These are phyloP conservation scores for Fagus sylvatica DNA, from an alignment of 306 rosid genomes.

Conservation along the genomic window DNA sequence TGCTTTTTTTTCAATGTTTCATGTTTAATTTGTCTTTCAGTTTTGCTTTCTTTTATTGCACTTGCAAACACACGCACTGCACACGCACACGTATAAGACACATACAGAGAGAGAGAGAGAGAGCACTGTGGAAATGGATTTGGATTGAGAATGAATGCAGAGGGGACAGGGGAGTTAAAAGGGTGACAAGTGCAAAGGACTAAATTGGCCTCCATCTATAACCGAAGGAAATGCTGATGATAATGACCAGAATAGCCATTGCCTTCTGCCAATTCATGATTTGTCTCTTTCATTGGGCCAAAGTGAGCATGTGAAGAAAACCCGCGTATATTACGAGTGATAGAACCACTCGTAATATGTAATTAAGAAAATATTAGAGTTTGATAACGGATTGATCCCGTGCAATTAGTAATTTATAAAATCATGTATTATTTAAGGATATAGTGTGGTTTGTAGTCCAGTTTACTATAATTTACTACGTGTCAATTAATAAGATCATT, in stretches of 20 bases:
- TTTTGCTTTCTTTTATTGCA: neutral
- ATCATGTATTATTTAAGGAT: too few species aligned
- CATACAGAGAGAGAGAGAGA: neutral
- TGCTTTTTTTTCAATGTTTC: neutral
- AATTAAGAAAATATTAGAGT: too few species aligned
- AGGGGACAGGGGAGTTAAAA: neutral
- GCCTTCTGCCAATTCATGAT: neutral
- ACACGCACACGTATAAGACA: too few species aligned
- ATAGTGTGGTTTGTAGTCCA: too few species aligned
- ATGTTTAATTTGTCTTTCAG: neutral
- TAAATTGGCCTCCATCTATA: neutral
- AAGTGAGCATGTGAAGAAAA: too few species aligned
- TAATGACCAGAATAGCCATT: neutral
- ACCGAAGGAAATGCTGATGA: neutral
- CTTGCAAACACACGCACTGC: too few species aligned
- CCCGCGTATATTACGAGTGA: too few species aligned
- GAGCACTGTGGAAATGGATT: neutral
- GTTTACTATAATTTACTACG: too few species aligned
- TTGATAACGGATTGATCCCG: too few species aligned
- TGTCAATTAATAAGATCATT: too few species aligned
- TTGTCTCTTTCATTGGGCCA: neutral
- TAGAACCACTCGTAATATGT: too few species aligned
- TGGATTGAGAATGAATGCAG: neutral
- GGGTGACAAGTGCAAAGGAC: neutral
- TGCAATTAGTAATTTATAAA: too few species aligned